These are phyloP conservation scores for Botrytis fabae DNA, from an alignment of 2,329 filamentous ascomycete genomes.

Conservation along the genomic window DNA sequence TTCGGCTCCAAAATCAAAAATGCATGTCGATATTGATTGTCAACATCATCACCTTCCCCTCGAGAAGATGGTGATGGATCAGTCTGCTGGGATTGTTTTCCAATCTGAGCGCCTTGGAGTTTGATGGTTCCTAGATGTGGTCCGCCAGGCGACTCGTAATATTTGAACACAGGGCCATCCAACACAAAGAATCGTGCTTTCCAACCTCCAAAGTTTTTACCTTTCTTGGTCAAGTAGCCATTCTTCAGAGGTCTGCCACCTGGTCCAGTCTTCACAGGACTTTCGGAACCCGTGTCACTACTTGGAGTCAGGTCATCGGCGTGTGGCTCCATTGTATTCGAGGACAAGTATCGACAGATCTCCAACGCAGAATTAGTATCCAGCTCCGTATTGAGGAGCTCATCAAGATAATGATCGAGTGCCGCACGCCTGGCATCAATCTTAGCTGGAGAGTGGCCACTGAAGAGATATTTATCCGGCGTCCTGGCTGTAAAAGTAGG, in stretches of 20 bases:
- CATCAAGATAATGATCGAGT: conserved; percentile 82
- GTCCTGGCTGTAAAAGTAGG: conserved; percentile 71
- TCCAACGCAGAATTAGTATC: conserved; percentile 75
- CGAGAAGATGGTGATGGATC: conserved; percentile 61
- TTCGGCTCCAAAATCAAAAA: conserved; percentile 95
- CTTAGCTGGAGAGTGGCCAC: conserved; percentile 88
- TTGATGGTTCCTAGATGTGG: conserved; percentile 93
- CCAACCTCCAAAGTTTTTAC: conserved; percentile 99
- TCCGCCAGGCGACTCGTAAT: conserved; percentile 89
- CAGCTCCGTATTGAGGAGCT: conserved; percentile 78
- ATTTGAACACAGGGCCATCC: conserved; percentile 73
- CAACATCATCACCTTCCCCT: conserved; percentile 66
- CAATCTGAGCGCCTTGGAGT: conserved; percentile 85
- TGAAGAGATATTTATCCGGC: conserved; percentile 85
- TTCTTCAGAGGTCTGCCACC: conserved; percentile 72
- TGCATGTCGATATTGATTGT: conserved; percentile 94
- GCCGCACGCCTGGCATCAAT: conserved; percentile 82
- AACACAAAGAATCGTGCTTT: conserved; percentile 78
- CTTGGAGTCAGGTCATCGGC: conserved; percentile 54
- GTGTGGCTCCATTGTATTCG: conserved; percentile 61
- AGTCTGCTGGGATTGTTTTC: conserved; percentile 73
- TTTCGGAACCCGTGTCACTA: conserved; percentile 44
- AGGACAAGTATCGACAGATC: conserved; percentile 85
- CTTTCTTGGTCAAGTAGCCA: conserved; percentile 92
- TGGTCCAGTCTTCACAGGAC: conserved; percentile 51